Conservation (phyloP, 306 rosid genomes). For the Vigna reflexopilosa region DNA sequence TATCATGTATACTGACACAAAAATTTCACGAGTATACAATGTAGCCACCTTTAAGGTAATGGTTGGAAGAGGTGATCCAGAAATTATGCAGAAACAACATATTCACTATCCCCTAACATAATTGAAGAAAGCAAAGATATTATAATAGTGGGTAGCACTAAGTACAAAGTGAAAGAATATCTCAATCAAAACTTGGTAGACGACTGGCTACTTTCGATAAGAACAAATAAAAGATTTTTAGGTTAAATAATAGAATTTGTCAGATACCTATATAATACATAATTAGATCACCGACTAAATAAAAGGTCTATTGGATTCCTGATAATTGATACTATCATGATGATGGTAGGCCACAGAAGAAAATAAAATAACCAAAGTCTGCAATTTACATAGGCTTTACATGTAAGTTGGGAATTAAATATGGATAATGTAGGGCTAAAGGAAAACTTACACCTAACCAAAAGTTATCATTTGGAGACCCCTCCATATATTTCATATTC, state of each 20-base stretch:
- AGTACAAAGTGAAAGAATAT: constrained; percentile 4
- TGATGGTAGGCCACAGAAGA: constrained; percentile 51
- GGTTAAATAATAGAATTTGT: constrained; percentile 19
- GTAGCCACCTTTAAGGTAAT: background rate
- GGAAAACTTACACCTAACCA: constrained; percentile 43
- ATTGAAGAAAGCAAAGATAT: background rate
- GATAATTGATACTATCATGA: constrained; percentile 50
- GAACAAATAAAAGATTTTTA: constrained; percentile 49
- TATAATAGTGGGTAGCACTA: constrained; percentile 7
- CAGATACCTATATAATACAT: constrained; percentile 23
- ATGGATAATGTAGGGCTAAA: constrained; percentile 53
- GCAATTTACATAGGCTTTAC: constrained; percentile 36
- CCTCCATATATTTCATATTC: constrained; percentile 20
- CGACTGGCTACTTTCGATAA: constrained; percentile 51
- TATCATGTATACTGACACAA: too few relatives aligned
- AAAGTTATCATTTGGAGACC: constrained; percentile 50
- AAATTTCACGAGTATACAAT: too few relatives aligned
- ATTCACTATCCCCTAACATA: background rate
- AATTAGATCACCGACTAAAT: constrained; percentile 47
- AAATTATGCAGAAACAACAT: constrained; percentile 4
- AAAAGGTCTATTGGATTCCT: constrained; percentile 45
- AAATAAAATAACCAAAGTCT: constrained; percentile 52
- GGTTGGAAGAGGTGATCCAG: background rate
- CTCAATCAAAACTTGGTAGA: constrained; percentile 31
- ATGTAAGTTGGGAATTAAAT: constrained; percentile 49